Conservation (phyloP, 2,329 filamentous ascomycete species). For the Aspergillus alliaceus region DNA sequence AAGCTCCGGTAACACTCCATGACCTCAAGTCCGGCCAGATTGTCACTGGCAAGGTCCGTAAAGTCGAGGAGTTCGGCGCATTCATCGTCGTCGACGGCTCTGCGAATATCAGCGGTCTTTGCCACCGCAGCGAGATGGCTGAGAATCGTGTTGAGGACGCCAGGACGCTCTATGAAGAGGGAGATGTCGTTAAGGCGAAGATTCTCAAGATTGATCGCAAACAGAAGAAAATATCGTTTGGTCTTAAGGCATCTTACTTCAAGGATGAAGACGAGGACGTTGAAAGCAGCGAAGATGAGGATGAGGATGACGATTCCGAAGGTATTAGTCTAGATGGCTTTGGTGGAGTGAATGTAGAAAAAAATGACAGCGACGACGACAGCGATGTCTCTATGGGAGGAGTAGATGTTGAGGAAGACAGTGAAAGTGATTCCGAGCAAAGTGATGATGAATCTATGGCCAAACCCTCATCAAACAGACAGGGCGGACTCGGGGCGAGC, state of each 20-base stretch:
- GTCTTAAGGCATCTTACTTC: slow-evolving; percentile 91
- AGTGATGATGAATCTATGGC: slow-evolving; percentile 45
- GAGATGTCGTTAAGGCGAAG: slow-evolving; percentile 90
- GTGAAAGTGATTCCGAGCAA: slow-evolving; percentile 47
- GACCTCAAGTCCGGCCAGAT: slow-evolving; percentile 78
- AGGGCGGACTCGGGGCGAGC: slow-evolving; percentile 64
- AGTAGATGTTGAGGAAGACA: slow-evolving; percentile 45
- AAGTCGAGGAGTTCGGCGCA: slow-evolving; percentile 91
- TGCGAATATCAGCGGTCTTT: slow-evolving; percentile 85
- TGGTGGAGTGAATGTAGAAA: slow-evolving; percentile 33
- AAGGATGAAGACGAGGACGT: slow-evolving; percentile 55
- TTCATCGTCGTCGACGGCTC: slow-evolving; percentile 90
- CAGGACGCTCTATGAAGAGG: slow-evolving; percentile 84
- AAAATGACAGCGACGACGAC: slow-evolving; percentile 35
- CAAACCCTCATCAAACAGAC: slow-evolving; percentile 37
- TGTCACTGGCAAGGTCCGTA: slow-evolving; percentile 86
- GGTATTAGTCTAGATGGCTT: slow-evolving; percentile 31
- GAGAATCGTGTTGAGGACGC: slow-evolving; percentile 79
- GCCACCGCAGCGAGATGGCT: slow-evolving; percentile 89
- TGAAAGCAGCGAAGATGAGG: slow-evolving; percentile 38
- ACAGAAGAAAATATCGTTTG: slow-evolving; percentile 80
- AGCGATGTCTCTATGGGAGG: slow-evolving; percentile 41
- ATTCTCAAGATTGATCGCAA: slow-evolving; percentile 74
- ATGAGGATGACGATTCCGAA: slow-evolving; percentile 45
- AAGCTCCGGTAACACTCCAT: slow-evolving; percentile 68